phyloP scores from a whole-genome alignment of 345 rosid genomes.

The Murraya koenigii region DNA sequence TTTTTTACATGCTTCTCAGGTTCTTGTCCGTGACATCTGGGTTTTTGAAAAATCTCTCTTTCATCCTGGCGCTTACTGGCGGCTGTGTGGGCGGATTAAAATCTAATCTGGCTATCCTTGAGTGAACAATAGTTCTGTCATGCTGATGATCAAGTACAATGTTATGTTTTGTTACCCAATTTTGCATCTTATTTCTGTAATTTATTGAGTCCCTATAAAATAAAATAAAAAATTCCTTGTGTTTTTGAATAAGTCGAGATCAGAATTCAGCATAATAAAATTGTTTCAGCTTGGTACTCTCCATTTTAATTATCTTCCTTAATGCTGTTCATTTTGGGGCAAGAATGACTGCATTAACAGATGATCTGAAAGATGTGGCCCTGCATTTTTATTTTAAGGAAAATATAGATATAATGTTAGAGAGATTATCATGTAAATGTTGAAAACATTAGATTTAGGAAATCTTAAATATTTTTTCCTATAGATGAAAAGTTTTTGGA shows the following conservation, averaged over 20 bases:
- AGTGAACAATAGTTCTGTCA: background rate
- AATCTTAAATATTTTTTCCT: too few species aligned
- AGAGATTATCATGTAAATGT: too few species aligned
- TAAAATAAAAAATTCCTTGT: background rate
- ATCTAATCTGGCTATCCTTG: slow-evolving; percentile 23
- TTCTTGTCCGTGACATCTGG: slow-evolving; percentile 91
- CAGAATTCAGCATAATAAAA: background rate
- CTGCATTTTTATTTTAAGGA: too few species aligned
- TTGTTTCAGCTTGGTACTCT: background rate
- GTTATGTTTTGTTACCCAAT: slow-evolving; percentile 1
- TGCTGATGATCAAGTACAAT: slow-evolving; percentile 6
- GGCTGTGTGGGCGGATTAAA: slow-evolving; percentile 77
- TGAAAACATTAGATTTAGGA: too few species aligned
- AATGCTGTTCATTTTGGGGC: background rate
- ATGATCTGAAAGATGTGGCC: too few species aligned
- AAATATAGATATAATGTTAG: too few species aligned
- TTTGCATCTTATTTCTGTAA: slow-evolving; percentile 22
- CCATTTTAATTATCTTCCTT: background rate
- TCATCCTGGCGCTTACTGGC: slow-evolving; percentile 82
- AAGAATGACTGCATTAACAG: background rate
- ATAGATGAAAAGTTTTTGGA: too few species aligned
- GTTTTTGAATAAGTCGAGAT: background rate
- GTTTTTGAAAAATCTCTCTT: slow-evolving; percentile 95
- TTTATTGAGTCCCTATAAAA: background rate
- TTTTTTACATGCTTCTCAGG: slow-evolving; percentile 32